phyloP scores from a whole-genome alignment of 208 protist genomes.

The Leishmania gerbilli region DNA sequence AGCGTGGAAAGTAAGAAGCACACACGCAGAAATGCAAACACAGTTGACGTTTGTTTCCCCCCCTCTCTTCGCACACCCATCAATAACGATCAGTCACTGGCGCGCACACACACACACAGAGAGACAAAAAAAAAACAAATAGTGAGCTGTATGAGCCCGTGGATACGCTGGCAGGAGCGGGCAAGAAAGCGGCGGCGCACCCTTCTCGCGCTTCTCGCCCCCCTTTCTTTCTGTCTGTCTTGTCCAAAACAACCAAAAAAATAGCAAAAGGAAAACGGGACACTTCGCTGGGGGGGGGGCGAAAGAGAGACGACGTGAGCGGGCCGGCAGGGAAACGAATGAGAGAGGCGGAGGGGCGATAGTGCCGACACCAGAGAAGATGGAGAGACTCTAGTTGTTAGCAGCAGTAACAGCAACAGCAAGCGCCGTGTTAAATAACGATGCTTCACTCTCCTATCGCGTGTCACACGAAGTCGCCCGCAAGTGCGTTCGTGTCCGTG shows the following conservation, averaged over 20 bases:
- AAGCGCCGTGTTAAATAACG: neutral
- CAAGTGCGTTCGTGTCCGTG: neutral
- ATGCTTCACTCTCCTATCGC: neutral
- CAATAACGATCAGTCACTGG: neutral
- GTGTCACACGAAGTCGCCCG: neutral
- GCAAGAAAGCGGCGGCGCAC: neutral
- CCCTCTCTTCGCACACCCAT: neutral
- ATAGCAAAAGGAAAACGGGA: neutral
- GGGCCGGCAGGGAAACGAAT: neutral
- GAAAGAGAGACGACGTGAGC: neutral
- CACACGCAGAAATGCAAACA: constrained; percentile 8
- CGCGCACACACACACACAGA: neutral
- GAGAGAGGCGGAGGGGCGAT: neutral
- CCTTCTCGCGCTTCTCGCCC: neutral
- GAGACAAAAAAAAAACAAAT: neutral
- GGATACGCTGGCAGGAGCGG: neutral
- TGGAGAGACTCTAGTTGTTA: neutral
- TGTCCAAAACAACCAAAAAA: neutral
- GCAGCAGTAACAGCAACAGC: neutral
- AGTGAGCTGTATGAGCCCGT: neutral
- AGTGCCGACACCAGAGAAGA: neutral
- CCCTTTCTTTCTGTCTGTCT: neutral
- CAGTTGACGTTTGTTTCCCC: constrained; percentile 3
- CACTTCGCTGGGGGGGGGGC: neutral
- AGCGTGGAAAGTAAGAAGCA: neutral